Base-by-base conservation (phyloP, 768 basidiomycete genomes). In the Agrocybe pediades region DNA sequence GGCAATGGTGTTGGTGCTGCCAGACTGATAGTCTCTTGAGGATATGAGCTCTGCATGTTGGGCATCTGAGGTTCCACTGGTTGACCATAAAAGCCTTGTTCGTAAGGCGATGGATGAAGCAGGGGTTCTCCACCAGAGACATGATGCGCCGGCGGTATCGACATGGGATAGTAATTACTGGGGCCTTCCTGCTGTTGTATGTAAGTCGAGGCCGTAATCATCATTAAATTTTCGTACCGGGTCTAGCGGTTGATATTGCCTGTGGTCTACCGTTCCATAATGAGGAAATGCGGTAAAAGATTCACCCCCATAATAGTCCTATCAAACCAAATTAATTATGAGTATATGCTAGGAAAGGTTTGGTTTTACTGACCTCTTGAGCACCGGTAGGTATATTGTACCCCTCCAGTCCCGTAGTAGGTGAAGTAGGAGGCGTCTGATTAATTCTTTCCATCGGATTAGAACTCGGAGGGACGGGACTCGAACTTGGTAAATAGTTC, bases 401-500 rank as follows among this genome's bases (percentile, higher is more conserved):
- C 43, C 30, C 49, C 21, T 71, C 70, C 23, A 74, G 73, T 11
- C 65, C 69, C 26, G 55, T 59, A n/a, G 64, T 56, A 4, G 79
- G 74, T 6, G 80, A 77, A 44, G 62, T 56, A 27, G 62, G 60
- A 15, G 64, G 57, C 11, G 58, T 62, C 24, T 52, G 57, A 49
- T 47, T 48, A 9, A 43, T 24, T 20, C 39, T 50, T 33, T 55
- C 57, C 21, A 56, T 46, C 30, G 65, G 57, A 40, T 59, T 64
- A 50, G 65, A 58, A 54, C 52, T 60, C 13, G 65, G 57, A 42
- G 33, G 33, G 33, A 63, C 41, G 20, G 82, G 80, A 56, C 80
- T 83, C 9, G 82, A 84, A 55, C 74, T 77, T 23, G 78, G 80
- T 29, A 69, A 61, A 41, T 71, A 71, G 50, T 56, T 59, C 17